Conservation (phyloP, 1,139 yeast genomes). For the Meyerozyma sp. region DNA sequence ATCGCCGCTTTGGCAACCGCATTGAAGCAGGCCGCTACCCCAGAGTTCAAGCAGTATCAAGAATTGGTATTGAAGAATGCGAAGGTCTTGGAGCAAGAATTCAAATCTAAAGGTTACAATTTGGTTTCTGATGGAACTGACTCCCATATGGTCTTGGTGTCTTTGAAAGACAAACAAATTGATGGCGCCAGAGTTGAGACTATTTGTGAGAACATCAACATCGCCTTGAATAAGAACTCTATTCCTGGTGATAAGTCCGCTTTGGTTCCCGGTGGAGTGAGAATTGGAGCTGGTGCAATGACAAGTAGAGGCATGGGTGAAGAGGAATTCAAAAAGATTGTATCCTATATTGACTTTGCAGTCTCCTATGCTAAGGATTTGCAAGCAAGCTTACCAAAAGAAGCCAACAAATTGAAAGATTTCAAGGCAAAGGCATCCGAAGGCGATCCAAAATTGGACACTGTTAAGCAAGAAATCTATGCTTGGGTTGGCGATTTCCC, state of each 20-base stretch:
- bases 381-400: constrained; percentile 66
- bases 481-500: constrained; percentile 95
- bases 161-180: constrained; percentile 75
- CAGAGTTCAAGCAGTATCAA: constrained; percentile 86
- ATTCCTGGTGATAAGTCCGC: constrained; percentile 97
- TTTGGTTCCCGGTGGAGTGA: constrained; percentile 88
- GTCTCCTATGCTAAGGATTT: constrained; percentile 60
- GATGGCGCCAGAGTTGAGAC: constrained; percentile 97
- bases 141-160: constrained; percentile 85
- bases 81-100: constrained; percentile 64
- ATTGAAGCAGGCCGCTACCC: constrained; percentile 79
- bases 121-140: constrained; percentile 93
- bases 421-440: constrained; percentile 76
- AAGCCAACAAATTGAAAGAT: constrained; percentile 90
- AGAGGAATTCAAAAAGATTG: constrained; percentile 72
- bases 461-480: constrained; percentile 72
- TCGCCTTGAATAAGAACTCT: constrained; percentile 93
- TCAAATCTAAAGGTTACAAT: constrained; percentile 62
- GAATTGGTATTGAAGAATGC: constrained; percentile 78
- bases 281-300: constrained; percentile 98
- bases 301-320: constrained; percentile 89
- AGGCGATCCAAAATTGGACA: constrained; percentile 57
- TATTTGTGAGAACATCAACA: constrained; percentile 81
- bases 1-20: constrained; percentile 95
- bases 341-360: constrained; percentile 73